A percentile compares a stretch with the other conserved stretches of the same genome.
phyloP scores from a whole-genome alignment of 495 filamentous ascomycete species.

The Geoglossum glabrum region DNA sequence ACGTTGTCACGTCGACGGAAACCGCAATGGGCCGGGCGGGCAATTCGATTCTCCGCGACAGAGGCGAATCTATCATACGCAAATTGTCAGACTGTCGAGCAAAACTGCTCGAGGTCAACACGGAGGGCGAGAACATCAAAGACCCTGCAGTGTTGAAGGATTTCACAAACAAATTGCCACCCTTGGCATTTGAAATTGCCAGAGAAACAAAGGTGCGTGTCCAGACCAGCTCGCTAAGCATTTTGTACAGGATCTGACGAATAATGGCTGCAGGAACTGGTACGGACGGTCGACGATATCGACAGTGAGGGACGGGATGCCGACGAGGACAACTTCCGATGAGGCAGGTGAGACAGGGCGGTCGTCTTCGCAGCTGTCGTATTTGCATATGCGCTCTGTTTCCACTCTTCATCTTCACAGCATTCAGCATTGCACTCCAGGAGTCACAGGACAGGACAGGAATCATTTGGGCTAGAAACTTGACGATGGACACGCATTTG shows the following conservation, averaged over 20 bases:
- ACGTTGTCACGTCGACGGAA: conserved; percentile 47
- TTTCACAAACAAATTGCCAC: conserved; percentile 52
- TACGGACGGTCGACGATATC: conserved; percentile 23
- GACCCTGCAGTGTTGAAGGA: conserved; percentile 33
- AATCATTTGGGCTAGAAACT: background rate
- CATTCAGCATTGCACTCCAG: background rate
- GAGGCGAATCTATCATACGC: conserved; percentile 38
- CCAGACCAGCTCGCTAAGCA: background rate
- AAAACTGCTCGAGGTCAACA: conserved; percentile 45
- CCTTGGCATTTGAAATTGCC: conserved; percentile 74
- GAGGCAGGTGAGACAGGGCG: background rate
- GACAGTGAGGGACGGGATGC: conserved; percentile 14
- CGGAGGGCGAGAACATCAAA: conserved; percentile 35
- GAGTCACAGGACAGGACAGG: background rate
- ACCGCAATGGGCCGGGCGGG: conserved; percentile 27
- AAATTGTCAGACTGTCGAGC: conserved; percentile 42
- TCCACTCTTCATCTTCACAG: background rate
- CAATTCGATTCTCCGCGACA: conserved; percentile 28
- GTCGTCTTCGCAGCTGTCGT: background rate
- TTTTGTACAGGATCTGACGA: background rate
- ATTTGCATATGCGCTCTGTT: background rate
- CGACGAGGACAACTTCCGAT: conserved; percentile 20
- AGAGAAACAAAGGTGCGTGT: conserved; percentile 39
- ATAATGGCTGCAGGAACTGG: conserved; percentile 33
- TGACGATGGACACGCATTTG: background rate